Evolutionary conservation across 2,329 filamentous ascomycete species (phyloP).

Genomic region (Uncinocarpus reesii): DNA sequence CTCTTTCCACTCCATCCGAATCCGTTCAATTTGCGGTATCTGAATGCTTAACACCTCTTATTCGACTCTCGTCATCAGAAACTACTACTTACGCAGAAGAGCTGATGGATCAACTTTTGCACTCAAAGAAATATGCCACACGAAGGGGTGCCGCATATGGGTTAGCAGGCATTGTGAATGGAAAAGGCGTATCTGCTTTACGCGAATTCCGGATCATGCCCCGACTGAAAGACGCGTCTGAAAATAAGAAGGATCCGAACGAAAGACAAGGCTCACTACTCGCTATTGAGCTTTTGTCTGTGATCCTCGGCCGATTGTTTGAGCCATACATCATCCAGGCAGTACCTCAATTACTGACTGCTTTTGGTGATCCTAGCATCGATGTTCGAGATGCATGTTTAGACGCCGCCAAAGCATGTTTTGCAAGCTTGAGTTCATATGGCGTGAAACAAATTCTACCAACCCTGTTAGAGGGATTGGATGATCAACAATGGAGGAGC

Average conservation of each 20-base stretch:
- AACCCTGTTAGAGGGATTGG: constrained; percentile 78
- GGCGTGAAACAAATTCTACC: constrained; percentile 92
- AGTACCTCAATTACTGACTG: constrained; percentile 76
- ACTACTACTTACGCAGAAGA: constrained; percentile 69
- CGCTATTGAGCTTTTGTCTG: constrained; percentile 81
- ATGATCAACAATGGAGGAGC: constrained; percentile 94
- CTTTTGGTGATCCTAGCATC: constrained; percentile 77
- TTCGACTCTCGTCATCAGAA: constrained; percentile 68
- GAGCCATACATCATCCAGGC: constrained; percentile 96
- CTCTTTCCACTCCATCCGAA: constrained; percentile 87
- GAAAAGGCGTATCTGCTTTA: constrained; percentile 72
- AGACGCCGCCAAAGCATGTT: constrained; percentile 87
- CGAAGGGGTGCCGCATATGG: constrained; percentile 92
- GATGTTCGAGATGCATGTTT: constrained; percentile 90
- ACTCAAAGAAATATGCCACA: constrained; percentile 81
- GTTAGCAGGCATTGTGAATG: constrained; percentile 76
- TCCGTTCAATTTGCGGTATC: constrained; percentile 95
- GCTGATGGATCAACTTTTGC: constrained; percentile 70
- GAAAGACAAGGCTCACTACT: constrained; percentile 81
- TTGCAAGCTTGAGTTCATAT: constrained; percentile 84
- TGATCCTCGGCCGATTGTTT: constrained; percentile 76
- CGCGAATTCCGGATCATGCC: constrained; percentile 79
- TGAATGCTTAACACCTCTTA: constrained; percentile 83
- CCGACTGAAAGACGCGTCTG: constrained; percentile 67
- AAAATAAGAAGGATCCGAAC: constrained; percentile 88